Evolutionary conservation across 2,329 filamentous ascomycete species (phyloP).

Genomic region (Cryphonectria carpinicola): DNA sequence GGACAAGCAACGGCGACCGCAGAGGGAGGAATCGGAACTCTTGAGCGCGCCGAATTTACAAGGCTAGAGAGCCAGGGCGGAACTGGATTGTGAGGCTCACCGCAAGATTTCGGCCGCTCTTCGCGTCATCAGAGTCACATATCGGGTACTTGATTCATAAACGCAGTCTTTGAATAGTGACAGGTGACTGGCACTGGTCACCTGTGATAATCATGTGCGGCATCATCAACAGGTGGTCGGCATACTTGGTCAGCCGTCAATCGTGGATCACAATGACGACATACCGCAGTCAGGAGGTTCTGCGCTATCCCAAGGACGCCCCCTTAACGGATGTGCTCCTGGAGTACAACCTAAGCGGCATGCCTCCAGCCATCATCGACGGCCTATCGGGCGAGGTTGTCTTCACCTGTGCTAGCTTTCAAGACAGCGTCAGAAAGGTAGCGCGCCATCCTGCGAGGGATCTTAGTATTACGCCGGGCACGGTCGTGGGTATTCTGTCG

Average conservation of each 20-base stretch:
- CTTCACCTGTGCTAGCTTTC: slow-evolving; percentile 25
- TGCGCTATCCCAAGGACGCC: slow-evolving; percentile 17
- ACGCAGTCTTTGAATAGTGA: no score
- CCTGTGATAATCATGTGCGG: no score
- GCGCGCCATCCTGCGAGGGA: slow-evolving; percentile 18
- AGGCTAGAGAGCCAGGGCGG: not conserved
- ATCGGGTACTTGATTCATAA: no score
- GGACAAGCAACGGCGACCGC: no score
- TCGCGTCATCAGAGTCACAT: no score
- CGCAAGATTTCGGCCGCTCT: no score
- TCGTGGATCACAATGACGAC: slow-evolving; percentile 1
- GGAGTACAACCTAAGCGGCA: slow-evolving; percentile 22
- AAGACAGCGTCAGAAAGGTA: slow-evolving; percentile 19
- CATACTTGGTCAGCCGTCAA: not conserved
- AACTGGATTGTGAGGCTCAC: not conserved
- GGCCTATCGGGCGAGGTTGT: slow-evolving; percentile 19
- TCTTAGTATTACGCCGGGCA: slow-evolving; percentile 7
- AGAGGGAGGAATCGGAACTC: no score
- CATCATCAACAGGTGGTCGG: not conserved
- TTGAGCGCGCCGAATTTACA: no score
- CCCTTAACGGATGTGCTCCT: slow-evolving; percentile 21
- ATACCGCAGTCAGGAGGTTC: slow-evolving; percentile 6
- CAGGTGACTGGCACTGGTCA: no score
- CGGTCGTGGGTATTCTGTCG: slow-evolving; percentile 23
- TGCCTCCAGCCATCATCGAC: slow-evolving; percentile 22